Evolutionary conservation across 768 basidiomycete species (phyloP).

Genomic region (Kondoa subrosea): DNA sequence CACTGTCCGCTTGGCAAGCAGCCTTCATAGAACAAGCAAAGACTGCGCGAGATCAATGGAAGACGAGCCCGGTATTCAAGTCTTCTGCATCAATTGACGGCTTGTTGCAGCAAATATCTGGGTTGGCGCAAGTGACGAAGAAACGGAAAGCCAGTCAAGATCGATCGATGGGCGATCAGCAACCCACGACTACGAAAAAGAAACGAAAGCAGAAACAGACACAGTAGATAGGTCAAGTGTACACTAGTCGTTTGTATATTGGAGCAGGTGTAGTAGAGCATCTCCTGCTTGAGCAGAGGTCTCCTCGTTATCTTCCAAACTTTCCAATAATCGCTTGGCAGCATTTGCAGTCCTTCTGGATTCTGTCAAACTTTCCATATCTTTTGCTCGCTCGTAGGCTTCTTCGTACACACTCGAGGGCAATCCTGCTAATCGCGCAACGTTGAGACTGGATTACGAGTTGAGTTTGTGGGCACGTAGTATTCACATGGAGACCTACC

Average conservation of each 20-base stretch:
- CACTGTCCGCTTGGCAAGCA: slow-evolving; percentile 20
- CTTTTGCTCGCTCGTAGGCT: not conserved
- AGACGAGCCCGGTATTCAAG: not conserved
- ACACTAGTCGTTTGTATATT: not conserved
- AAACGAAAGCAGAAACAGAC: not conserved
- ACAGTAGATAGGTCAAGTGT: not conserved
- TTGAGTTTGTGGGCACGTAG: too few species aligned
- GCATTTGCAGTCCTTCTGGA: too few species aligned
- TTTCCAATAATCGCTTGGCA: not conserved
- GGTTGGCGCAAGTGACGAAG: not conserved
- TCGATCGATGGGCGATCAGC: not conserved
- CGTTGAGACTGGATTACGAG: slow-evolving; percentile 21
- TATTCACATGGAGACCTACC: not conserved
- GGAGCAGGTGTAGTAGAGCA: not conserved
- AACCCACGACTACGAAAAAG: not conserved
- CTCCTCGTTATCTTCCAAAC: not conserved
- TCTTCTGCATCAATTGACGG: not conserved
- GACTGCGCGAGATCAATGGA: not conserved
- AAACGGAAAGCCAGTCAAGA: not conserved
- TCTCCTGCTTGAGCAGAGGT: not conserved
- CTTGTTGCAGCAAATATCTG: not conserved
- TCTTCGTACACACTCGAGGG: slow-evolving; percentile 44
- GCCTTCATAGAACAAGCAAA: not conserved
- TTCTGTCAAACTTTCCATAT: too few species aligned
- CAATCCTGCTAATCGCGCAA: slow-evolving; percentile 48